Evolutionary conservation across 2,329 filamentous ascomycete species (phyloP).

Genomic region (Xylariales sp.): DNA sequence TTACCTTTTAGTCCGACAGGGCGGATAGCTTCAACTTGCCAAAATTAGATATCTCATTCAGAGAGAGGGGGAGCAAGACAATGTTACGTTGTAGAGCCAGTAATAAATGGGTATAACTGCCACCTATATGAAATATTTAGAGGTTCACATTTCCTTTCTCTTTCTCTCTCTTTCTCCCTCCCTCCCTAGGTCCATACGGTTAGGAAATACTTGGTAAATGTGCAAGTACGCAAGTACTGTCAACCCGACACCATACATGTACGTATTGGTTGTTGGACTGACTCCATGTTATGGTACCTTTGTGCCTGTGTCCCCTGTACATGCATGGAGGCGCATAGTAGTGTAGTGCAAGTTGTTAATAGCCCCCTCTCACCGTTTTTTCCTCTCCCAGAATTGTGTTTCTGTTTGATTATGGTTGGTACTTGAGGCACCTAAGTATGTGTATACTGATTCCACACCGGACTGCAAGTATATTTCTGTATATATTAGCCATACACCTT

Average conservation of each 20-base stretch:
- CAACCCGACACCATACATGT: slow-evolving; percentile 1
- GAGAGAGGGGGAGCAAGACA: background rate
- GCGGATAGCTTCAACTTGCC: background rate
- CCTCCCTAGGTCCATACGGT: too few species aligned
- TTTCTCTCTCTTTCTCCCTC: too few species aligned
- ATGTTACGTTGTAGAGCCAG: too few species aligned
- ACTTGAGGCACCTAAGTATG: background rate
- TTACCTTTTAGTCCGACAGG: too few species aligned
- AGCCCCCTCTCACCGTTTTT: slow-evolving; percentile 8
- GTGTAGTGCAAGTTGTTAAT: background rate
- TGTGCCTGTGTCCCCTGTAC: background rate
- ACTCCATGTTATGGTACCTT: background rate
- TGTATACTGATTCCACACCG: slow-evolving; percentile 4
- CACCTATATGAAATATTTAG: too few species aligned
- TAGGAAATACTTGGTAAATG: too few species aligned
- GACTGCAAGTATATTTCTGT: background rate
- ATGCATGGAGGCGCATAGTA: background rate
- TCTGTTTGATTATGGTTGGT: slow-evolving; percentile 1
- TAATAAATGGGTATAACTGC: too few species aligned
- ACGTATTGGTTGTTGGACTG: background rate
- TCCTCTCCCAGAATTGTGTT: background rate
- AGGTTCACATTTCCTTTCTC: too few species aligned
- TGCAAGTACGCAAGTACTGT: background rate
- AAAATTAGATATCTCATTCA: background rate
- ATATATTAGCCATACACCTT: background rate